Conservation (phyloP, 2,329 filamentous ascomycete species). For the Coniochaeta sp. region DNA sequence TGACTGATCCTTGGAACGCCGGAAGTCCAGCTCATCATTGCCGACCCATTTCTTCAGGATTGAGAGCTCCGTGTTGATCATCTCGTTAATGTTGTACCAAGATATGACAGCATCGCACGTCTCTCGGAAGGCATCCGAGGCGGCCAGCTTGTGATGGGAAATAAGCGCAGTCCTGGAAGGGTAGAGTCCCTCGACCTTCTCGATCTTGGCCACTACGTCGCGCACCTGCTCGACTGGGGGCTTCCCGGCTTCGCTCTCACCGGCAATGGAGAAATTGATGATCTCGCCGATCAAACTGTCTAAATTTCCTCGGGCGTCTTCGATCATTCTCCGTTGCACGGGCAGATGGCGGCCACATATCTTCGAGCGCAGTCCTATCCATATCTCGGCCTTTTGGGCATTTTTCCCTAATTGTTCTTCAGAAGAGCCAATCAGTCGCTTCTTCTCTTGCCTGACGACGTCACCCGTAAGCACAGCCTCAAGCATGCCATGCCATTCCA, state of each 20-base stretch:
- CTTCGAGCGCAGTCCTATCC: conserved; percentile 80
- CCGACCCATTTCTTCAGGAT: conserved; percentile 96
- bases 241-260: conserved; percentile 85
- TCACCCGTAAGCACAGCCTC: conserved; percentile 93
- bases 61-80: conserved; percentile 90
- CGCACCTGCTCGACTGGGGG: conserved; percentile 81
- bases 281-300: conserved; percentile 78
- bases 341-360: conserved; percentile 77
- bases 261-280: conserved; percentile 88
- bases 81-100: conserved; percentile 94
- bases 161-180: conserved; percentile 72
- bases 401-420: conserved; percentile 50
- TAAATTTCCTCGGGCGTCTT: conserved; percentile 70
- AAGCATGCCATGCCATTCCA: conserved; percentile 98
- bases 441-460: conserved; percentile 97
- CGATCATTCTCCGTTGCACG: conserved; percentile 79
- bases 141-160: conserved; percentile 66
- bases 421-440: conserved; percentile 75
- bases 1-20: conserved; percentile 62
- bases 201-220: conserved; percentile 84
- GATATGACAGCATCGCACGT: conserved; percentile 85
- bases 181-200: conserved; percentile 80
- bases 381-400: conserved; percentile 73
- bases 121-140: conserved; percentile 69
- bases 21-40: conserved; percentile 90